Conservation (phyloP, 2,329 filamentous ascomycete genomes). For the Ilyonectria destructans region DNA sequence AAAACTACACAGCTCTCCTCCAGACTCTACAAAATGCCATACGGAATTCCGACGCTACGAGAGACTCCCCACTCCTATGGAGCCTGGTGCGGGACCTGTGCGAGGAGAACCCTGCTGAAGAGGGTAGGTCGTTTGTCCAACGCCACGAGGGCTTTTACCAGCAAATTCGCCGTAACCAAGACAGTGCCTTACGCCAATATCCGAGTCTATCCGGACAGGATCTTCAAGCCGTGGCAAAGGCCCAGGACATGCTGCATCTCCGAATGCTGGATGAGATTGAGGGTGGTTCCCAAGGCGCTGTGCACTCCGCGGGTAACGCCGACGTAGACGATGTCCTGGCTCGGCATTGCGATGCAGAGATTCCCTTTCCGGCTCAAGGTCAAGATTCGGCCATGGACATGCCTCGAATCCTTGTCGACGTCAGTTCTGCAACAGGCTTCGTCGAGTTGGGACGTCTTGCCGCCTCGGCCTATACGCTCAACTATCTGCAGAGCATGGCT, state of each 20-base stretch:
- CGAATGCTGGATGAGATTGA: slow-evolving; percentile 28
- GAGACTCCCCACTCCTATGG: slow-evolving; percentile 24
- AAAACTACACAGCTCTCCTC: slow-evolving; percentile 30
- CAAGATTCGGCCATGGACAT: too few relatives aligned
- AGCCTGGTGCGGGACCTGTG: slow-evolving; percentile 22
- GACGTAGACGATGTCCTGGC: slow-evolving; percentile 26
- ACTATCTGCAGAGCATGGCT: slow-evolving; percentile 5
- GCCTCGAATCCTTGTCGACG: too few relatives aligned
- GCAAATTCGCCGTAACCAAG: slow-evolving; percentile 25
- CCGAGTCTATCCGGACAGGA: slow-evolving; percentile 13
- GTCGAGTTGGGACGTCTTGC: not conserved
- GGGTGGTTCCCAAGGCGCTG: not conserved
- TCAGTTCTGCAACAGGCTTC: too few relatives aligned
- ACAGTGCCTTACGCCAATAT: too few relatives aligned
- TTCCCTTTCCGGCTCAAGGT: slow-evolving; percentile 12
- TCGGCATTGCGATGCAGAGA: slow-evolving; percentile 17
- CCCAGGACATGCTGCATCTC: too few relatives aligned
- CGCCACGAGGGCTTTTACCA: slow-evolving; percentile 27
- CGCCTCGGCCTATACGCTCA: not conserved
- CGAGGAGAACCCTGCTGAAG: slow-evolving; percentile 18
- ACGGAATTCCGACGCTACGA: slow-evolving; percentile 31
- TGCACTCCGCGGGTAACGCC: slow-evolving; percentile 6
- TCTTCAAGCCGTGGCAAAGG: slow-evolving; percentile 22
- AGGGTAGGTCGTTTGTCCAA: slow-evolving; percentile 23
- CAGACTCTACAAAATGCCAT: slow-evolving; percentile 28